Conservation (phyloP, 2,329 filamentous ascomycete species). For the Colletotrichum plurivorum region DNA sequence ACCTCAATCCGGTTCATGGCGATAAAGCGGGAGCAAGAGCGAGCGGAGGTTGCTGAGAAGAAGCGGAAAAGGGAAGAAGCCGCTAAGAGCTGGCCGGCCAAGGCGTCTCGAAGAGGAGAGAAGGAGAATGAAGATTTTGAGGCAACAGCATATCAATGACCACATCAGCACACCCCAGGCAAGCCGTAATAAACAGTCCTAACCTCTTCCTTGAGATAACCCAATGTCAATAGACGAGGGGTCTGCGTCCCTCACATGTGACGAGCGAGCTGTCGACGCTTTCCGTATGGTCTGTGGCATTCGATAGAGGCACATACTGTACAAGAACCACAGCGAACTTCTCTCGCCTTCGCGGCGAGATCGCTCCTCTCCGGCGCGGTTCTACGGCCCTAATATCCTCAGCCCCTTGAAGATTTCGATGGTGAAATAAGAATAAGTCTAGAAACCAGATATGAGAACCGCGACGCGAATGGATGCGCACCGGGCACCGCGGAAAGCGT, state of each 20-base stretch:
- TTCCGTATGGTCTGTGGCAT: slow-evolving; percentile 8
- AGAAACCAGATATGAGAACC: slow-evolving; percentile 1
- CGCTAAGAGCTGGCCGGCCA: too few relatives aligned
- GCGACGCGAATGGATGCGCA: background rate
- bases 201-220: background rate
- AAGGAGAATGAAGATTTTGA: too few relatives aligned
- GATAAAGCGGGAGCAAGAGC: too few relatives aligned
- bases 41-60: too few relatives aligned
- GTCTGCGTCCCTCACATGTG: background rate
- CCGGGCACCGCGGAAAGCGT: background rate
- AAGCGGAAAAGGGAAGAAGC: too few relatives aligned
- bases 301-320: slow-evolving; percentile 9
- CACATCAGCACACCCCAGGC: too few relatives aligned
- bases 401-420: background rate
- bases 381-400: slow-evolving; percentile 1
- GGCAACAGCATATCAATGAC: too few relatives aligned
- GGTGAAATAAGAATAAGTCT: slow-evolving; percentile 2
- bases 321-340: slow-evolving; percentile 5
- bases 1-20: too few relatives aligned
- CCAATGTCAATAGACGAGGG: too few relatives aligned
- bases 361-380: background rate
- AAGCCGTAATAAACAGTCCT: background rate
- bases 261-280: background rate
- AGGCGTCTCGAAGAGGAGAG: too few relatives aligned
- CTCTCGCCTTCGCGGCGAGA: slow-evolving; percentile 5